These are phyloP conservation scores for Fonsecaea multimorphosa DNA, from an alignment of 2,329 filamentous ascomycete genomes.

Conservation along the genomic window DNA sequence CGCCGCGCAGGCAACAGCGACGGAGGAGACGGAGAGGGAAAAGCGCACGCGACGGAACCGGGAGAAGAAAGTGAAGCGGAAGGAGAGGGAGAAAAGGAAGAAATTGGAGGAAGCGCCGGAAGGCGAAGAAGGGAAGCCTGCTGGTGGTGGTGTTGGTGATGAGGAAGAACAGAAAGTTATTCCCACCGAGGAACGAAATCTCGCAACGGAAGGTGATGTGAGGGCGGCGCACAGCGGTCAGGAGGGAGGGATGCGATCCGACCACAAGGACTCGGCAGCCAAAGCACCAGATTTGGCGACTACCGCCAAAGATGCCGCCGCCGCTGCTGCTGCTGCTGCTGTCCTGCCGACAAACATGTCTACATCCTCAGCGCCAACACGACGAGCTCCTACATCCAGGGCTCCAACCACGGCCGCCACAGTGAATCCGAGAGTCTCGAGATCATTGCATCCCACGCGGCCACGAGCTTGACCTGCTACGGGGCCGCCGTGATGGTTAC, in stretches of 20 bases:
- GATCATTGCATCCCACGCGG: not conserved
- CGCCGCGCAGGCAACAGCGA: conserved; percentile 24
- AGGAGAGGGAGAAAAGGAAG: conserved; percentile 34
- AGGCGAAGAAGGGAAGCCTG: conserved; percentile 13
- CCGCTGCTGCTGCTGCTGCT: too few species aligned
- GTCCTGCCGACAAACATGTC: not conserved
- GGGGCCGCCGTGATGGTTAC: not conserved
- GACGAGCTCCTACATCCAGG: conserved; percentile 21
- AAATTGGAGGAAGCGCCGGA: conserved; percentile 23
- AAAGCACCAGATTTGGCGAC: not conserved
- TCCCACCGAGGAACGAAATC: not conserved
- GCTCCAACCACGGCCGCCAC: conserved; percentile 17
- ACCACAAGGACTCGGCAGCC: not conserved
- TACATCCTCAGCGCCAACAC: conserved; percentile 11
- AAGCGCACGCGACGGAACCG: conserved; percentile 37
- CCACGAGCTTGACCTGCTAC: not conserved
- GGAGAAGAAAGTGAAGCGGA: conserved; percentile 39
- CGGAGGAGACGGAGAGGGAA: conserved; percentile 34
- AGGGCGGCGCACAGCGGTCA: not conserved
- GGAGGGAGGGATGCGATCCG: not conserved
- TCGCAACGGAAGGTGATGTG: not conserved
- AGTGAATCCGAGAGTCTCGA: not conserved
- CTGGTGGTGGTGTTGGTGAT: conserved; percentile 9
- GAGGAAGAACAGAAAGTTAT: not conserved
- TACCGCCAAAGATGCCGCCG: not conserved